Evolutionary conservation across 2,329 filamentous ascomycete genomes (phyloP), one percentile per base, ranked within the genome.

Genomic region (Aspergillus brunneoviolaceus): DNA sequence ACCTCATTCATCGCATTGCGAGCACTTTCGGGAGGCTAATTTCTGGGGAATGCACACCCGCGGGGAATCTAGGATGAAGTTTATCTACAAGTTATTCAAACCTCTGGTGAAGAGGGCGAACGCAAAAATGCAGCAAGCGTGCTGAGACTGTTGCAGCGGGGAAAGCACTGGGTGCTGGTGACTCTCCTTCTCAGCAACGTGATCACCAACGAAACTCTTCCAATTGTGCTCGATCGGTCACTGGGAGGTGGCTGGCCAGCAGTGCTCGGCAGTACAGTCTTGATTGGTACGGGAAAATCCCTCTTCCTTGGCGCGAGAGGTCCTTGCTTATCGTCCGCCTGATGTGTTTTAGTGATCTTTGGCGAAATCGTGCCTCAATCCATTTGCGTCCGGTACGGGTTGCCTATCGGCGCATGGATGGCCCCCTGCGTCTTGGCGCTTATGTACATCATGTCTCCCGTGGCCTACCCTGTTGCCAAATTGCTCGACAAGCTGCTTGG

Each of bases 91-190:
- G 95, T 99, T 65, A 89, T 99, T 65, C 88, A 92, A 55, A 88
- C 89, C 47, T 96, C 95, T 57, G 88, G 90, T 50, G 89, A 91
- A 76, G 92, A 89, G 58, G 82, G 87, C n/a, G 94, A 98, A 78
- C 89, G 88, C 71, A 91, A 87, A 72, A 92, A 97, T 72, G 95
- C 95, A 0, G 85, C 85, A 59, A 89, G 87, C 65, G 95, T 99
- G 11, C 83, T 95, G 67, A 83, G 87, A 49, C 81, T 99, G 29
- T 79, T 99, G 58, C 87, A 91, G 65, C 89, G 86, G 69, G 95
- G 95, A 69, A 99, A 99, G 76, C 95, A 99, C 77, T 99, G 95
- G 95, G 94, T 99, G 21, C 82, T 99, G 59, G 95, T 99, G 57
- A 98, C 95, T 2, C 80, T 99, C 27, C 84, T 99, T 7, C 82